Evolutionary conservation across 2,329 filamentous ascomycete species (phyloP).

Genomic region (Aureobasidium namibiae): DNA sequence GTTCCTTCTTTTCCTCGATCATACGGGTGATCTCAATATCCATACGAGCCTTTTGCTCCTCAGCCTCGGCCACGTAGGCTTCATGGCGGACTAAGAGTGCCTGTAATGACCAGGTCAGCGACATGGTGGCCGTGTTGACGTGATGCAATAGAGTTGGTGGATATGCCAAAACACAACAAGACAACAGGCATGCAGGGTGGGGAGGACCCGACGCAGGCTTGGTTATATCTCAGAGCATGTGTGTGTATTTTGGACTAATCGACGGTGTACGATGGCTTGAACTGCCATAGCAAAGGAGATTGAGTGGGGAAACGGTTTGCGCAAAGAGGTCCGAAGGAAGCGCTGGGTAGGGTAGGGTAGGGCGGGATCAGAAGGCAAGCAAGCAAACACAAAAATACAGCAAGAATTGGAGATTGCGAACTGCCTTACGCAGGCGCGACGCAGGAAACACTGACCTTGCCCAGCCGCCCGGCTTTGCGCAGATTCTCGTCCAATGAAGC

Average conservation of each 20-base stretch:
- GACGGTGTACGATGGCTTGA: conserved; percentile 13
- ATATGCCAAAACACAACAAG: not conserved
- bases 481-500: conserved; percentile 82
- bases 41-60: conserved; percentile 71
- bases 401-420: not conserved
- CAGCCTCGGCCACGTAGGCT: conserved; percentile 85
- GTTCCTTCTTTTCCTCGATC: conserved; percentile 66
- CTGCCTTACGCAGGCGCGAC: not conserved
- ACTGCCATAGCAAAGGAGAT: conserved; percentile 13
- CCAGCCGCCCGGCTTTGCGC: conserved; percentile 74
- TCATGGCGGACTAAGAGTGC: conserved; percentile 87
- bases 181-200: conserved; percentile 1
- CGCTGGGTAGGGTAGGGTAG: not conserved
- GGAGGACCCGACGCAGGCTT: conserved; percentile 1
- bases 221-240: conserved; percentile 14
- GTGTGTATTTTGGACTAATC: conserved; percentile 14
- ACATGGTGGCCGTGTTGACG: conserved; percentile 30
- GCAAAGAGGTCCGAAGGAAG: not conserved
- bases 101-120: conserved; percentile 71
- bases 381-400: not conserved
- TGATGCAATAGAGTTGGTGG: not conserved
- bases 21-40: conserved; percentile 64
- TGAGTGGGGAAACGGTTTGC: conserved; percentile 9
- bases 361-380: not conserved
- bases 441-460: conserved; percentile 63